Evolutionary conservation across 805 yeast genomes (phyloP).

Genomic region (Teunomyces stri): DNA sequence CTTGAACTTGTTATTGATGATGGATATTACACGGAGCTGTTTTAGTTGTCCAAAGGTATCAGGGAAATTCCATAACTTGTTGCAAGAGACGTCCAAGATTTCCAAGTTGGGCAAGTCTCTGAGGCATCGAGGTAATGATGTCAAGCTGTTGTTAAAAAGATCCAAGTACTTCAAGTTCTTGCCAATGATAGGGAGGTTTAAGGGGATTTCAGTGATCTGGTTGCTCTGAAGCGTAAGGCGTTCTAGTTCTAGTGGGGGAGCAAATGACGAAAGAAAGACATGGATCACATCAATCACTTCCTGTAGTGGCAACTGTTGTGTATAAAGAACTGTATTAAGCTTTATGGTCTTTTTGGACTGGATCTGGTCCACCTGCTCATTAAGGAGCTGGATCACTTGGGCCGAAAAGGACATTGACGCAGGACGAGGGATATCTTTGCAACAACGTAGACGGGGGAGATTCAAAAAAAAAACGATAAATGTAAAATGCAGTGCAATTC

Average conservation of each 20-base stretch:
- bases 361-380: constrained; percentile 14
- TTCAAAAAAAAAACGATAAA: not conserved
- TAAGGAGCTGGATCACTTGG: constrained; percentile 8
- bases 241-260: constrained; percentile 27
- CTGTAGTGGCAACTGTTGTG: not conserved
- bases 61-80: constrained; percentile 51
- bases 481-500: not conserved
- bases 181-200: constrained; percentile 42
- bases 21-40: constrained; percentile 54
- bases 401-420: constrained; percentile 1
- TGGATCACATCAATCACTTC: constrained; percentile 13
- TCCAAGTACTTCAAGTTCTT: constrained; percentile 56
- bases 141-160: constrained; percentile 58
- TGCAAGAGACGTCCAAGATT: constrained; percentile 63
- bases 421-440: not conserved
- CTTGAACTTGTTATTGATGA: constrained; percentile 57
- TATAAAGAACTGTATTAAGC: constrained; percentile 7
- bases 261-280: constrained; percentile 11
- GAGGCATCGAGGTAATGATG: constrained; percentile 47
- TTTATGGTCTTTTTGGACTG: constrained; percentile 12
- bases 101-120: constrained; percentile 46
- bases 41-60: constrained; percentile 24
- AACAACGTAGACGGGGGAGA: not conserved
- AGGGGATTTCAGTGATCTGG: constrained; percentile 46
- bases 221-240: constrained; percentile 57